Evolutionary conservation across 2,329 filamentous ascomycete genomes (phyloP).

Genomic region (Anisogramma anomala): DNA sequence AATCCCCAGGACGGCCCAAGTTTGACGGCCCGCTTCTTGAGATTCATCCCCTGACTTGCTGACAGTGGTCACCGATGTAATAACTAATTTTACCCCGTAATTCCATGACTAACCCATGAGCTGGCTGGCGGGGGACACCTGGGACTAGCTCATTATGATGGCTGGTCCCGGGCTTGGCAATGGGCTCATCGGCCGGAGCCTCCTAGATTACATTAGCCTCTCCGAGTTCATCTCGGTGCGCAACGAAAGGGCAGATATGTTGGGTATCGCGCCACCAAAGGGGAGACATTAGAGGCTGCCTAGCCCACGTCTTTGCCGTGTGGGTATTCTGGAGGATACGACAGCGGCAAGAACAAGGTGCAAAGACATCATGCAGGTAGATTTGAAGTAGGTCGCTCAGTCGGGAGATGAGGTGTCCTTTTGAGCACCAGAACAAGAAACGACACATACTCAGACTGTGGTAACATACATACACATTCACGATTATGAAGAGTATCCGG

Average conservation of each 20-base stretch:
- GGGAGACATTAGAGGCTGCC: too few relatives aligned
- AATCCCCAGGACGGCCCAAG: too few relatives aligned
- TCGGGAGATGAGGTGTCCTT: too few relatives aligned
- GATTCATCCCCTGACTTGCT: too few relatives aligned
- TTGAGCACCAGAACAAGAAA: too few relatives aligned
- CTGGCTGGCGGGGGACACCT: constrained; percentile 16
- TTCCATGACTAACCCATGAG: constrained; percentile 18
- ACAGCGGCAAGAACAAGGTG: neutral
- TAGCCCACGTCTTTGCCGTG: constrained; percentile 6
- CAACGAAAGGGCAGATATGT: constrained; percentile 13
- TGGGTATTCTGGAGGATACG: neutral
- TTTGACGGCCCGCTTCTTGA: too few relatives aligned
- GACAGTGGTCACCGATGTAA: neutral
- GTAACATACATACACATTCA: too few relatives aligned
- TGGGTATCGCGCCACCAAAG: constrained; percentile 21
- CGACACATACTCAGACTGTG: too few relatives aligned
- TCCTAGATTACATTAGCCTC: constrained; percentile 22
- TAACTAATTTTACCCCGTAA: constrained; percentile 12
- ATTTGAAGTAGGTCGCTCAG: too few relatives aligned
- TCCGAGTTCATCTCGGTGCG: constrained; percentile 22
- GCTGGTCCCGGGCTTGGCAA: constrained; percentile 18
- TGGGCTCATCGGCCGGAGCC: constrained; percentile 19
- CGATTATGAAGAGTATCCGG: too few relatives aligned
- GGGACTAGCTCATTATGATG: constrained; percentile 22
- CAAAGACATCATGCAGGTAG: too few relatives aligned